These are phyloP conservation scores for Chaetomiaceae sp. DNA, from an alignment of 2,329 filamentous ascomycete species.

Conservation along the genomic window DNA sequence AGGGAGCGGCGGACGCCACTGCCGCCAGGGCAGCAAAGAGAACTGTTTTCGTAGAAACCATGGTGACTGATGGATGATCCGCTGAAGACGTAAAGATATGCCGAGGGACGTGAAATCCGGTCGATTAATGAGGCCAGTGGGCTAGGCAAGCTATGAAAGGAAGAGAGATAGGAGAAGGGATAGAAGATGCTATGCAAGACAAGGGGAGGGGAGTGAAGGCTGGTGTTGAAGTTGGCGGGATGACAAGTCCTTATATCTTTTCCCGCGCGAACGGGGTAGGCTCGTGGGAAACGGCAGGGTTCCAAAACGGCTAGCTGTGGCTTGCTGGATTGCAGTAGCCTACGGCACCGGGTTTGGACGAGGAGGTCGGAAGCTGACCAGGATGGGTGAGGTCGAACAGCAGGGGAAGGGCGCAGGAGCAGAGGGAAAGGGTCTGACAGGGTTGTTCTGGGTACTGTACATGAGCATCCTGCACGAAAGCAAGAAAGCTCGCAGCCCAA, in stretches of 20 bases:
- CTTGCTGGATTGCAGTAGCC: conserved; percentile 10
- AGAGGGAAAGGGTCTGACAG: conserved; percentile 16
- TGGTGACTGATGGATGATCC: conserved; percentile 12
- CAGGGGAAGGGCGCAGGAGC: conserved; percentile 15
- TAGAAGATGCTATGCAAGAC: conserved; percentile 11
- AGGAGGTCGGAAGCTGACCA: conserved; percentile 10
- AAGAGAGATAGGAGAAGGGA: background rate
- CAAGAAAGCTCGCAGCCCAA: background rate
- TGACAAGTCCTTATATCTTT: conserved; percentile 20
- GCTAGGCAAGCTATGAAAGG: too few species aligned
- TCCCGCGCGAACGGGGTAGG: conserved; percentile 5
- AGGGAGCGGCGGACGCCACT: conserved; percentile 20
- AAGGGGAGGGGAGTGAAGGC: conserved; percentile 2
- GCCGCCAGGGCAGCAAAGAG: conserved; percentile 23
- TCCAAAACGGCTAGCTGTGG: conserved; percentile 9
- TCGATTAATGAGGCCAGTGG: too few species aligned
- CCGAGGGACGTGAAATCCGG: too few species aligned
- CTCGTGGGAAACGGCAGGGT: conserved; percentile 8
- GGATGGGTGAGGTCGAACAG: conserved; percentile 14
- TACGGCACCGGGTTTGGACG: conserved; percentile 11
- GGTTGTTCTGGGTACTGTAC: conserved; percentile 8
- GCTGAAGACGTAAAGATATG: background rate
- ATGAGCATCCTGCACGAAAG: background rate
- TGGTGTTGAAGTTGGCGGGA: conserved; percentile 16
- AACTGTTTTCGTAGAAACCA: conserved; percentile 23